Evolutionary conservation across 169 alveolate genomes (phyloP).

Genomic region (Plasmodium billcollinsi): DNA sequence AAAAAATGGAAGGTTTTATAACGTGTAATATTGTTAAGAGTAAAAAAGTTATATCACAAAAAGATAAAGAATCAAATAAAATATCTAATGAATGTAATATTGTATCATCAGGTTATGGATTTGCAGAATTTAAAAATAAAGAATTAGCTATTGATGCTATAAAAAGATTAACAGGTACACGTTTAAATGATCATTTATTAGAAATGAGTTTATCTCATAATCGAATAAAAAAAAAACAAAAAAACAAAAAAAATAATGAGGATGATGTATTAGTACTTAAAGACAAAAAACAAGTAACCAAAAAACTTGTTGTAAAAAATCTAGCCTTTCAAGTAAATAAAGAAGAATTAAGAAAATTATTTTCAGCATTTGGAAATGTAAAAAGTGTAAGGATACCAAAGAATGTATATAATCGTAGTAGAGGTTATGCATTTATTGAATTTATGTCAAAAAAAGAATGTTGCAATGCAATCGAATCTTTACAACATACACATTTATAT

Average conservation of each 20-base stretch:
- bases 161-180: slow-evolving; percentile 79
- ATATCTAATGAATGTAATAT: slow-evolving; percentile 19
- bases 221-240: slow-evolving; percentile 58
- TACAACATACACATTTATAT: slow-evolving; percentile 94
- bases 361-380: slow-evolving; percentile 93
- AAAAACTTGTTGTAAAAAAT: slow-evolving; percentile 93
- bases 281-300: slow-evolving; percentile 79
- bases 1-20: slow-evolving; percentile 81
- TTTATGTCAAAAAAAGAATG: slow-evolving; percentile 92
- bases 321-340: slow-evolving; percentile 96
- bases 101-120: slow-evolving; percentile 93
- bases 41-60: slow-evolving; percentile 79
- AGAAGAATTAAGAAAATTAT: slow-evolving; percentile 91
- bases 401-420: slow-evolving; percentile 91
- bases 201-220: slow-evolving; percentile 84
- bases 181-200: slow-evolving; percentile 81
- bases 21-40: slow-evolving; percentile 83
- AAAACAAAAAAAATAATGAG: slow-evolving; percentile 1
- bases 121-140: slow-evolving; percentile 90
- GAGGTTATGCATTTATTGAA: slow-evolving; percentile 96
- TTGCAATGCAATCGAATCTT: slow-evolving; percentile 89
- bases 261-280: slow-evolving; percentile 73
- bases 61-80: slow-evolving; percentile 27
- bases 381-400: slow-evolving; percentile 95
- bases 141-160: slow-evolving; percentile 84